Conservation (phyloP, 371 early-diverging fungal genomes). For the Amoeboaphelidium protococcarum region DNA sequence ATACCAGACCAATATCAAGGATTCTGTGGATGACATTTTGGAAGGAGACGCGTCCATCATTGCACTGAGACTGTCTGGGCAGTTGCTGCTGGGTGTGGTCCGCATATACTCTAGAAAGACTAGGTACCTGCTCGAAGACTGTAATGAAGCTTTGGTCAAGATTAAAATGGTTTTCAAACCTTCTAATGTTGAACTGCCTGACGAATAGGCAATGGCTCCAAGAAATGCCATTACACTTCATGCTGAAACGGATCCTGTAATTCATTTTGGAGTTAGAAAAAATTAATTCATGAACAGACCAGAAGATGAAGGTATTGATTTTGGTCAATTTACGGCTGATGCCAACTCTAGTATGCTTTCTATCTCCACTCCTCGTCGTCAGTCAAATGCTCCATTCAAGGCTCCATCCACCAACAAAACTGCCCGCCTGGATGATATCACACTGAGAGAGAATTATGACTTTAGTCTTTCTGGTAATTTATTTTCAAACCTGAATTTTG, state of each 20-base stretch:
- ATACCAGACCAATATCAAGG: slow-evolving; percentile 56
- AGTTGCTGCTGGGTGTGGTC: slow-evolving; percentile 82
- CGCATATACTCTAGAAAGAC: slow-evolving; percentile 91
- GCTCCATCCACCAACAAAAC: no score
- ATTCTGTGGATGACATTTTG: slow-evolving; percentile 64
- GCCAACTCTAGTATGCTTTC: no score
- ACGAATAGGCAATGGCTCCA: slow-evolving; percentile 37
- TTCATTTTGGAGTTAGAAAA: no score
- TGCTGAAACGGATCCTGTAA: background rate
- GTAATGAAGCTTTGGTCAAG: slow-evolving; percentile 77
- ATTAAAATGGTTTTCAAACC: slow-evolving; percentile 76
- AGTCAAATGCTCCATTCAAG: no score
- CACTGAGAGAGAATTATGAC: no score
- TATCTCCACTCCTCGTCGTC: no score
- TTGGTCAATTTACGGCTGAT: no score
- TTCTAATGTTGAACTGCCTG: slow-evolving; percentile 59
- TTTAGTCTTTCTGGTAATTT: no score
- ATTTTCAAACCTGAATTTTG: no score
- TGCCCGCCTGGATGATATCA: no score
- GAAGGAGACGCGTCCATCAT: slow-evolving; percentile 49
- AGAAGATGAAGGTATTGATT: no score
- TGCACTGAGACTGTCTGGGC: slow-evolving; percentile 82
- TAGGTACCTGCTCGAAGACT: slow-evolving; percentile 83
- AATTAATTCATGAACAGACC: no score
- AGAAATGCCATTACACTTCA: slow-evolving; percentile 29